phyloP scores from a whole-genome alignment of 208 protist species.

The Jaenimonas drosophilae region DNA sequence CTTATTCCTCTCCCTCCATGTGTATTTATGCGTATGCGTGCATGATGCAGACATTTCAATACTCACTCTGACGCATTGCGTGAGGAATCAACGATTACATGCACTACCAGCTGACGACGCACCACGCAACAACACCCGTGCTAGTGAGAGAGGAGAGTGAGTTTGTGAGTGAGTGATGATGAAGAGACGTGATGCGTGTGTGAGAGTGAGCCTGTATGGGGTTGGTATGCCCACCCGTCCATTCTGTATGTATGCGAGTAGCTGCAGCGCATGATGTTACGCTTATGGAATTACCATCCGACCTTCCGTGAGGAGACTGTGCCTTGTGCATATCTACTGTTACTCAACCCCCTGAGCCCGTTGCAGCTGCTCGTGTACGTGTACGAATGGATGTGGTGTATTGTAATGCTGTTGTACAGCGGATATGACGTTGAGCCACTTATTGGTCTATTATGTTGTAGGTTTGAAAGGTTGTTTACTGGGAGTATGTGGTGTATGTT shows the following conservation, averaged over 20 bases:
- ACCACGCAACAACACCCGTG: background rate
- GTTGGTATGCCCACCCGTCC: too few relatives aligned
- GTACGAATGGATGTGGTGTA: too few relatives aligned
- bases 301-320: conserved; percentile 5
- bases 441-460: too few relatives aligned
- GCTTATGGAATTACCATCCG: conserved; percentile 8
- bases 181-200: background rate
- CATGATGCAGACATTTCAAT: conserved; percentile 36
- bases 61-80: conserved; percentile 25
- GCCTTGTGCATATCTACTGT: conserved; percentile 8
- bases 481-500: too few relatives aligned
- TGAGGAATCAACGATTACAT: conserved; percentile 40
- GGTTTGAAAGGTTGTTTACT: too few relatives aligned
- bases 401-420: too few relatives aligned
- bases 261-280: conserved; percentile 5
- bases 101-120: conserved; percentile 30
- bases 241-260: too few relatives aligned
- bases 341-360: conserved; percentile 7
- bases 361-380: too few relatives aligned
- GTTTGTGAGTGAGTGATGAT: background rate
- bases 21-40: background rate
- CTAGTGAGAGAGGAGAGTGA: conserved; percentile 1
- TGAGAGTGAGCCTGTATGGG: too few relatives aligned
- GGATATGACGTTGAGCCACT: too few relatives aligned
- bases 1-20: background rate